Base-by-base conservation (phyloP, 2,329 filamentous ascomycete genomes). In the Penicillium brasilianum region DNA sequence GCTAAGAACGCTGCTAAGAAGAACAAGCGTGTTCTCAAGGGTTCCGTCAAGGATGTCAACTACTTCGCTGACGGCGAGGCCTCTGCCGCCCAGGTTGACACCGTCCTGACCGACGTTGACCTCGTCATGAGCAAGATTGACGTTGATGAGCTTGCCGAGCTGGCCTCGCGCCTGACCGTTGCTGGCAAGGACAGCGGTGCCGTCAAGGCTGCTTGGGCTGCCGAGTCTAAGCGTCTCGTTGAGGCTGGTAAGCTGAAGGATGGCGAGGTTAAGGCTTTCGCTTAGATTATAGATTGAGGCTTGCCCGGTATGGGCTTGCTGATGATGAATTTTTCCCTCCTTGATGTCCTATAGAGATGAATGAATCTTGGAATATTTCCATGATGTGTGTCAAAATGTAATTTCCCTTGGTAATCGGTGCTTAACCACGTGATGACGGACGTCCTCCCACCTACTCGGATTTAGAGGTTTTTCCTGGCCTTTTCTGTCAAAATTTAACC, bases 1-100 rank as follows among this genome's bases (percentile, higher is more conserved):
- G 95, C 95, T 60, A 99, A 99, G 88, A 97, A 93, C 75, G 95
- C 95, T 14, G 90, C 95, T 73, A 99, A 99, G 90, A 99, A 99
- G 91, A 99, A 99, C 87, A 97, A 97, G 87, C 92, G 95, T 84
- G 90, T 98, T 51, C 88, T 99, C 71, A 93, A 96, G 80, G 89
- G 88, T 64, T 93, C 91, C 67, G 91, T 94, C 80, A 99, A 99
- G 86, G 95, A 99, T 69, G 93, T 91, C 73, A 97, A 97, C 85
- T 99, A 99, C 88, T 97, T 99, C 78, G 85, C 84, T 59, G 82
- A 85, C 48, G 90, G 88, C 57, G 90, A 93, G 62, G 82, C 89
- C 28, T 85, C 90, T n/a, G 84, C 91, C 14, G 82, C 87, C 11
- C 87, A 92, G 75, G 92, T 99, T 69, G 93, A 98, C 74, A 82